Evolutionary conservation across 2,329 filamentous ascomycete genomes (phyloP).

Genomic region (Thelonectria discophora): DNA sequence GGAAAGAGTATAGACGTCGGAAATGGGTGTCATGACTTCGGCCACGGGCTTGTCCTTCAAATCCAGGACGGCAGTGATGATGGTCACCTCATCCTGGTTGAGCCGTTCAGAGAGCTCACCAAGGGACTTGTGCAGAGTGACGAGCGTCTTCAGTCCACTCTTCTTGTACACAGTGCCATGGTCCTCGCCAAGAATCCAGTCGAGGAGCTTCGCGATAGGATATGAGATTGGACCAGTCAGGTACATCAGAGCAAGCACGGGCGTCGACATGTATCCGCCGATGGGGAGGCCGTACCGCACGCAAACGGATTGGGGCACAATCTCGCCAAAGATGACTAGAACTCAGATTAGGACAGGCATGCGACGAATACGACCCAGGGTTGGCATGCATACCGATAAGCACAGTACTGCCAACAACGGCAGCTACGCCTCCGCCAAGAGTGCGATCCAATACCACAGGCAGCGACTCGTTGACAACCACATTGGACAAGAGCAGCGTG

Average conservation of each 20-base stretch:
- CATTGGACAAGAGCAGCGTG: conserved; percentile 91
- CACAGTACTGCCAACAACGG: conserved; percentile 90
- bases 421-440: conserved; percentile 92
- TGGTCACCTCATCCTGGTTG: conserved; percentile 97
- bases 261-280: conserved; percentile 90
- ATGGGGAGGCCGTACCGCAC: conserved; percentile 96
- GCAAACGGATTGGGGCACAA: conserved; percentile 94
- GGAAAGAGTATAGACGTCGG: conserved; percentile 96
- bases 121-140: conserved; percentile 91
- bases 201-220: conserved; percentile 94
- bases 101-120: conserved; percentile 87
- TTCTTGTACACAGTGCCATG: conserved; percentile 99
- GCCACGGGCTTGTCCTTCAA: conserved; percentile 96
- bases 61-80: conserved; percentile 96
- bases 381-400: conserved; percentile 76
- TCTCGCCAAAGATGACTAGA: conserved; percentile 95
- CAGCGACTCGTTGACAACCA: conserved; percentile 96
- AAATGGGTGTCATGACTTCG: conserved; percentile 98
- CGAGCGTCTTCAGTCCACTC: conserved; percentile 93
- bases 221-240: conserved; percentile 88
- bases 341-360: conserved; percentile 30
- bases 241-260: conserved; percentile 91
- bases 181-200: conserved; percentile 91
- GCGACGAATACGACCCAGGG: not conserved
- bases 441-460: conserved; percentile 95